Base-by-base conservation (phyloP, 179 eudicot species). In the Nepenthes alata region DNA sequence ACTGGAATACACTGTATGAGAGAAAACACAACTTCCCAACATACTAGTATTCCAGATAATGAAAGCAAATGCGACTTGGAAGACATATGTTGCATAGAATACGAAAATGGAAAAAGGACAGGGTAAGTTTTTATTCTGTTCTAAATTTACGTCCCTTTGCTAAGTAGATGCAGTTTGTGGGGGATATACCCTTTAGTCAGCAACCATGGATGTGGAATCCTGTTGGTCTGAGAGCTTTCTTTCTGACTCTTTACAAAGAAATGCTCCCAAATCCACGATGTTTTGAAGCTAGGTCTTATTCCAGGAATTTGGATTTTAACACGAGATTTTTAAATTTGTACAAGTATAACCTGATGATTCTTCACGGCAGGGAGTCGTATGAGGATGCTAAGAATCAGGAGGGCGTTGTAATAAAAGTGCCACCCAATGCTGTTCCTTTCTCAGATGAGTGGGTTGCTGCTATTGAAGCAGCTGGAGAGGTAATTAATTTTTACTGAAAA, bases 361-460 rank as follows among this genome's bases (percentile, higher is more conserved):
- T 47, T 53, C 12, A 51, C 77, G 72, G 70, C 83, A 84, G 89
- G 75, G 74, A 70, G 50, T 73, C 63, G 35, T 65, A 59, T 36
- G 65, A 51, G 53, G 80, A 66, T 60, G 71, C 63, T 51, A 59
- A 35, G 54, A 85, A 59, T 54, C 49, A 35, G 66, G 58, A 61
- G 49, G 62, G 35, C 59, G 63, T 65, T 51, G 47, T 62, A 53
- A 67, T 57, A 47, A 66, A 73, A 49, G 79, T 78, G 64, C 85
- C 84, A 44, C 63, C 69, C 41, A 59, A 83, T 80, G 91, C 78
- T 49, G 66, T 77, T 78, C 96, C 98, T 55, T 93, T 93, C 71
- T 89, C 96, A 74, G 98, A 93, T 55, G 95, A 93, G 77, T 93
- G 98, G 98, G 74, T 93, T 69, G 95, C 98, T 77, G 95, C 90